phyloP scores from a whole-genome alignment of 371 early-diverging fungal genomes.

The Mucor piriformis region DNA sequence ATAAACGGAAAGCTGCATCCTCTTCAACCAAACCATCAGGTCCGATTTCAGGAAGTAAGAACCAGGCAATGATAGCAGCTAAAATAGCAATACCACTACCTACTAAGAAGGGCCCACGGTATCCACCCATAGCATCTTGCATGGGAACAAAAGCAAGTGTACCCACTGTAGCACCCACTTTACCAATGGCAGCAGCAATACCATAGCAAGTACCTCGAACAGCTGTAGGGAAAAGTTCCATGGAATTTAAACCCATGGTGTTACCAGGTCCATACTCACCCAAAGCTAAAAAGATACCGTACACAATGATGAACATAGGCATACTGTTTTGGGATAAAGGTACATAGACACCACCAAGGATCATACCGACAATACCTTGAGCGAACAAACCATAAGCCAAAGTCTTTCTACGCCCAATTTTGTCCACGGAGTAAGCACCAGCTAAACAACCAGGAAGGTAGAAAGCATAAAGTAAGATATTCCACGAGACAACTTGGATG shows the following conservation, averaged over 20 bases:
- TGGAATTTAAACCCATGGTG: constrained; percentile 52
- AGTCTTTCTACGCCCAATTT: constrained; percentile 52
- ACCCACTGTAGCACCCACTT: constrained; percentile 57
- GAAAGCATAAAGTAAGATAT: constrained; percentile 55
- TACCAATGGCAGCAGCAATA: constrained; percentile 58
- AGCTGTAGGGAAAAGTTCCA: constrained; percentile 62
- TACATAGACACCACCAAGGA: constrained; percentile 50
- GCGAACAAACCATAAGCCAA: constrained; percentile 58
- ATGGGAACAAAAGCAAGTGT: constrained; percentile 56
- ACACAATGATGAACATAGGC: constrained; percentile 58
- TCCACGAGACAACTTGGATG: constrained; percentile 47
- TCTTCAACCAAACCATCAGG: constrained; percentile 36
- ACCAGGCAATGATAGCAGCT: constrained; percentile 43
- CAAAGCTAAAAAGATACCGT: constrained; percentile 59
- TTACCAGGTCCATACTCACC: constrained; percentile 66
- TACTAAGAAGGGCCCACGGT: constrained; percentile 56
- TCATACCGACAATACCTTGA: constrained; percentile 54
- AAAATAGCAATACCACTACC: constrained; percentile 54
- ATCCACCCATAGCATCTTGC: constrained; percentile 32
- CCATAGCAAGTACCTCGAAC: constrained; percentile 63
- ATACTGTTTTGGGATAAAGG: constrained; percentile 40
- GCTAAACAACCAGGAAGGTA: constrained; percentile 55
- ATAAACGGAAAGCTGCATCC: constrained; percentile 51
- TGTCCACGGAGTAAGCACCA: constrained; percentile 54
- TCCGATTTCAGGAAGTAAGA: constrained; percentile 40